phyloP scores from a whole-genome alignment of 495 filamentous ascomycete genomes.

The Jackrogersella multiformis region DNA sequence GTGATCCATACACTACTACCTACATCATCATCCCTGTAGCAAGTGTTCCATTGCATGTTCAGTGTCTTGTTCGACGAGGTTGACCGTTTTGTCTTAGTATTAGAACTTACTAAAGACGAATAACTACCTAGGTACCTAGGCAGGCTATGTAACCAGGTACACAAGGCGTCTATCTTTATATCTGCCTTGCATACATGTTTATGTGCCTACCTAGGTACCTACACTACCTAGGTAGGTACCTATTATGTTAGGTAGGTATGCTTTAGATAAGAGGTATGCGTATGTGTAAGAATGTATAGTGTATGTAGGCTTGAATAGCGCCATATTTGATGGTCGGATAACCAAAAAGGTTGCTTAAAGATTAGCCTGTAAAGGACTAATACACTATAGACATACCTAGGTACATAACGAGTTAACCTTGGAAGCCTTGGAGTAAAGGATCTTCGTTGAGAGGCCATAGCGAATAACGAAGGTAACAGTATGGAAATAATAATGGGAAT shows the following conservation, averaged over 20 bases:
- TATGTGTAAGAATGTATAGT: neutral
- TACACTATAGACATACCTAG: neutral
- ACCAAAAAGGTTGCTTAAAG: conserved; percentile 20
- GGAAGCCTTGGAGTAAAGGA: too few species aligned
- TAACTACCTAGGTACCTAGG: neutral
- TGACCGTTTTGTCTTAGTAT: conserved; percentile 27
- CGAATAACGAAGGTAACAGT: neutral
- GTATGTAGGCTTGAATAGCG: conserved; percentile 11
- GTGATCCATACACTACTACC: conserved; percentile 40
- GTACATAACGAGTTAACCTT: too few species aligned
- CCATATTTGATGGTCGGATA: conserved; percentile 5
- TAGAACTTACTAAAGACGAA: conserved; percentile 36
- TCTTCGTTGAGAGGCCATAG: conserved; percentile 18
- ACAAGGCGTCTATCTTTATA: neutral
- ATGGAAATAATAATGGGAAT: conserved; percentile 3
- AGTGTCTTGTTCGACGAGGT: conserved; percentile 25
- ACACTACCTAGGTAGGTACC: too few species aligned
- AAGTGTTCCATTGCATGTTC: conserved; percentile 37
- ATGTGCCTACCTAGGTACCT: neutral
- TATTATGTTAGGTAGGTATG: too few species aligned
- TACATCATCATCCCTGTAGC: conserved; percentile 37
- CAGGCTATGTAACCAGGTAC: conserved; percentile 10
- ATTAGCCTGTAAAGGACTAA: conserved; percentile 31
- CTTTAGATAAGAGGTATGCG: too few species aligned
- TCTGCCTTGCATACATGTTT: neutral